Conservation (phyloP, 2,329 filamentous ascomycete species). For the Colletotrichum eremochloae region DNA sequence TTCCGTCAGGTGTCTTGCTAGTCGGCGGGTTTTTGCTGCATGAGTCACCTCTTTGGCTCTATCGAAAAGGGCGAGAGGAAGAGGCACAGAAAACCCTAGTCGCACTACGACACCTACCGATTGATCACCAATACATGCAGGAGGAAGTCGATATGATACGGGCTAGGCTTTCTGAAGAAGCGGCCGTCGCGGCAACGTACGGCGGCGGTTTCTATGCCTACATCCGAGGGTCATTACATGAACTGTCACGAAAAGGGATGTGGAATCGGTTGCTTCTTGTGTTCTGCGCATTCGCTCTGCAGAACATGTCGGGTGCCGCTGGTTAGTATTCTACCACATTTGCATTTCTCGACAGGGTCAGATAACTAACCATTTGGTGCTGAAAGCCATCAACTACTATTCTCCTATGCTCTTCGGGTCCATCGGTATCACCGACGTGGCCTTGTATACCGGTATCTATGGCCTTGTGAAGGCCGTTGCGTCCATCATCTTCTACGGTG, state of each 20-base stretch:
- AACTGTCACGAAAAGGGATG: slow-evolving; percentile 56
- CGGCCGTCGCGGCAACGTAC: slow-evolving; percentile 49
- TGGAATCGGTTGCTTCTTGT: slow-evolving; percentile 55
- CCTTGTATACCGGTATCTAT: slow-evolving; percentile 65
- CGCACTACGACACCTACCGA: slow-evolving; percentile 59
- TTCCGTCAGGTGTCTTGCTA: slow-evolving; percentile 60
- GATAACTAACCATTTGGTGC: slow-evolving; percentile 22
- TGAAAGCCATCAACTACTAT: slow-evolving; percentile 59
- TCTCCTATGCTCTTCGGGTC: slow-evolving; percentile 57
- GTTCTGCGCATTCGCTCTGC: slow-evolving; percentile 54
- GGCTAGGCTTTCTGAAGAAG: slow-evolving; percentile 52
- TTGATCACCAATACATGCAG: slow-evolving; percentile 57
- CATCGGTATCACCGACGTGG: slow-evolving; percentile 59
- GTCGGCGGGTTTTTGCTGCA: slow-evolving; percentile 58
- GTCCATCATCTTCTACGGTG: slow-evolving; percentile 57
- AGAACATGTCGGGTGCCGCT: slow-evolving; percentile 57
- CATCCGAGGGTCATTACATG: slow-evolving; percentile 51
- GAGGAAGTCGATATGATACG: slow-evolving; percentile 63
- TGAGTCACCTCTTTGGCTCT: slow-evolving; percentile 45
- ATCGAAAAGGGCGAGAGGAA: slow-evolving; percentile 42
- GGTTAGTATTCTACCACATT: slow-evolving; percentile 43
- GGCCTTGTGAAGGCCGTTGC: slow-evolving; percentile 60
- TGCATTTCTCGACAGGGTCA: neutral
- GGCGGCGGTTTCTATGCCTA: slow-evolving; percentile 52
- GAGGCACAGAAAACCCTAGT: slow-evolving; percentile 53